phyloP scores from a whole-genome alignment of 768 basidiomycete species.

The Baorangia bicolor region DNA sequence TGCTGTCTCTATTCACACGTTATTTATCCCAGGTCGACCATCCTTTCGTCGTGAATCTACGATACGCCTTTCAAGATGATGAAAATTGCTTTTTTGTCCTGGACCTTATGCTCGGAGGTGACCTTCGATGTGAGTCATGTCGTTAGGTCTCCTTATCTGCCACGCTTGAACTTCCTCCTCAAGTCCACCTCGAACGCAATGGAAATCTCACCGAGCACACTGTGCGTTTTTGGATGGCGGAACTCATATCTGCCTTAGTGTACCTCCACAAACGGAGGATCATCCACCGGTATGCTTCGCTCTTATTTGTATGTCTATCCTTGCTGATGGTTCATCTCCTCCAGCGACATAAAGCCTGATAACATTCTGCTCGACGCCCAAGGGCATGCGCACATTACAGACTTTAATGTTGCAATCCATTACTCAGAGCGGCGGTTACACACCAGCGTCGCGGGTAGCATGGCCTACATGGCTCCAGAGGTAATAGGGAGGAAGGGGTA shows the following conservation, averaged over 20 bases:
- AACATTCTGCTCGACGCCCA: slow-evolving; percentile 92
- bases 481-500: slow-evolving; percentile 92
- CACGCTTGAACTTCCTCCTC: background rate
- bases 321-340: slow-evolving; percentile 10
- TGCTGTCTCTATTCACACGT: slow-evolving; percentile 9
- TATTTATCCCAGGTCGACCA: slow-evolving; percentile 66
- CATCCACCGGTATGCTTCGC: slow-evolving; percentile 76
- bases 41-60: slow-evolving; percentile 84
- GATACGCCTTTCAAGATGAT: slow-evolving; percentile 97
- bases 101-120: slow-evolving; percentile 95
- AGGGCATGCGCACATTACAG: slow-evolving; percentile 96
- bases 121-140: slow-evolving; percentile 74
- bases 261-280: slow-evolving; percentile 92
- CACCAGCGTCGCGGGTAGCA: slow-evolving; percentile 93
- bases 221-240: slow-evolving; percentile 87
- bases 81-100: slow-evolving; percentile 97
- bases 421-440: slow-evolving; percentile 87
- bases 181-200: slow-evolving; percentile 83
- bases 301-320: background rate
- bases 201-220: slow-evolving; percentile 64
- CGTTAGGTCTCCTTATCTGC: background rate
- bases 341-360: slow-evolving; percentile 94
- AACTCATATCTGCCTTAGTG: slow-evolving; percentile 78
- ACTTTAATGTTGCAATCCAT: slow-evolving; percentile 99
- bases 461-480: slow-evolving; percentile 99